Base-by-base conservation (phyloP, 495 filamentous ascomycete genomes). In the Penicillium cosmopolitanum region DNA sequence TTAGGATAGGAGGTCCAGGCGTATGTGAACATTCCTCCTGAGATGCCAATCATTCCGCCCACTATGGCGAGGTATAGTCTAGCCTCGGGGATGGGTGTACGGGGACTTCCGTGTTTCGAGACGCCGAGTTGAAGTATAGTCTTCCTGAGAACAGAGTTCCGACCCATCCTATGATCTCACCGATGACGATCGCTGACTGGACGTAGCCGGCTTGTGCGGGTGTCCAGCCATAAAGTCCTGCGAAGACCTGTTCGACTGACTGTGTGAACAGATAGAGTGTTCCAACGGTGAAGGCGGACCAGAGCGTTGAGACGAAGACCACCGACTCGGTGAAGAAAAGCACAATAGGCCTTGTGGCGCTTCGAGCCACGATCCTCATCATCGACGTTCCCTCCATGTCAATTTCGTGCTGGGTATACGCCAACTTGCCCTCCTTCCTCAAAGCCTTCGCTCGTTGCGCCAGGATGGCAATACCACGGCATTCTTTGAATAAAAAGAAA, bases 291-390 rank as follows among this genome's bases (percentile, higher is more conserved):
- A 85, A 81, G 12, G 82, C 79, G 10, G 79, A 75, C 77, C 78
- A 82, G 18, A 85, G 58, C 3, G 77, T 77, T 50, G 72, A 77
- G 43, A 77, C 69, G 35, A 84, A 79, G 4, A 85, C 76, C 8
- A 86, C 84, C 0, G 73, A 73, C 63, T 85, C 83, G 18, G 81
- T 85, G 58, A 69, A 73, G 18, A 85, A 75, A 47, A 86, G 64
- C 25, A 73, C 53, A 5, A 77, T 21, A 9, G 82, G 82, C 1
- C 80, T 73, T 18, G 65, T 55, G 10, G 77, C 66, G 50, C 70
- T 72, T 15, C 62, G 64, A 21, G 42, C 53, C 18, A 77, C 51
- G 9, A 72, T 60, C 19, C 55, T 50, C 40, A 60, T 13, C 43
- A 69, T 54, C 21, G 66, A 66, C 16, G 58, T 63, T 5, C 60